Conservation (phyloP, 345 rosid species). For the Excoecaria cochinchinensis region DNA sequence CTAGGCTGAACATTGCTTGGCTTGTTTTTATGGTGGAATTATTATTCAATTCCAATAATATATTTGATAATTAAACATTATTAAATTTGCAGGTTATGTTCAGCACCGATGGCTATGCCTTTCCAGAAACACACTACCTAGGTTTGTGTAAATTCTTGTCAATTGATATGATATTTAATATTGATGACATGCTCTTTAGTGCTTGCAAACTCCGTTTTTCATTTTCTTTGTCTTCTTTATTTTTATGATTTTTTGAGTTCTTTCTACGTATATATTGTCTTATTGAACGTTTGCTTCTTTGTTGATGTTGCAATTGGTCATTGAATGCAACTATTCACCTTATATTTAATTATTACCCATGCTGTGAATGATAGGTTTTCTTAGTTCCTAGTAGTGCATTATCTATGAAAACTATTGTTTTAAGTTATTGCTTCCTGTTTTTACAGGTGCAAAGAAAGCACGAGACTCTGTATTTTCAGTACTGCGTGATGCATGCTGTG, state of each 20-base stretch:
- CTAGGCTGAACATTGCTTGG: constrained; percentile 6
- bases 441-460: constrained; percentile 76
- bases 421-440: constrained; percentile 11
- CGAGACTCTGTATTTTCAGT: constrained; percentile 72
- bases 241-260: neutral
- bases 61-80: constrained; percentile 23
- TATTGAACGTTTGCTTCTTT: neutral
- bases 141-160: constrained; percentile 47
- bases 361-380: neutral
- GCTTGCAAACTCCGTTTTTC: neutral
- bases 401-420: constrained; percentile 12
- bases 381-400: constrained; percentile 12
- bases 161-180: neutral
- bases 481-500: constrained; percentile 61
- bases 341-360: neutral
- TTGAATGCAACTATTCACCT: neutral
- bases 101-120: constrained; percentile 94
- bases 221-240: neutral
- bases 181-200: neutral
- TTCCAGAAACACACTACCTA: constrained; percentile 83
- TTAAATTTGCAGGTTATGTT: constrained; percentile 81
- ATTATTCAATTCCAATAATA: constrained; percentile 12
- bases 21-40: neutral
- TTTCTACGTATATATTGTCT: neutral
- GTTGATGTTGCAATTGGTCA: neutral